phyloP scores from a whole-genome alignment of 306 rosid genomes.

The Sophora flavescens region DNA sequence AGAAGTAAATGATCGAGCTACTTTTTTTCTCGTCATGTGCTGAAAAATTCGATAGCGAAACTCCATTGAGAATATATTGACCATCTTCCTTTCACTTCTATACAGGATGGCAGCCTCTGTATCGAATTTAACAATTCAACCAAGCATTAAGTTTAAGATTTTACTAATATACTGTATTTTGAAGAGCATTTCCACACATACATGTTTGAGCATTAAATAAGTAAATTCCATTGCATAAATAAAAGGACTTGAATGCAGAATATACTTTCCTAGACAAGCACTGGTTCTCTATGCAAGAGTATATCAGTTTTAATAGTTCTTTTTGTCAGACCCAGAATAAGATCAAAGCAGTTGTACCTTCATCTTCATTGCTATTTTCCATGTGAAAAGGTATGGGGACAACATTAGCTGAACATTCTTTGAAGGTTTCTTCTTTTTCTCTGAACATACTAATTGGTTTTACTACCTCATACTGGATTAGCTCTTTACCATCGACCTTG shows the following conservation, averaged over 20 bases:
- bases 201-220: too few species aligned
- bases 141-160: slow-evolving; percentile 43
- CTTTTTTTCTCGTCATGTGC: slow-evolving; percentile 68
- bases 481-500: slow-evolving; percentile 47
- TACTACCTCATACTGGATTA: slow-evolving; percentile 46
- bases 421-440: slow-evolving; percentile 54
- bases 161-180: too few species aligned
- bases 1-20: slow-evolving; percentile 79
- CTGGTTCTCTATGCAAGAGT: slow-evolving; percentile 23
- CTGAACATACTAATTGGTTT: slow-evolving; percentile 49
- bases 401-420: slow-evolving; percentile 43
- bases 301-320: slow-evolving; percentile 25
- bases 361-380: slow-evolving; percentile 52
- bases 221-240: slow-evolving; percentile 12
- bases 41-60: slow-evolving; percentile 58
- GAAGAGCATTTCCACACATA: too few species aligned
- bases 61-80: slow-evolving; percentile 50
- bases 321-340: slow-evolving; percentile 41
- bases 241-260: slow-evolving; percentile 30
- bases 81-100: slow-evolving; percentile 63
- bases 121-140: slow-evolving; percentile 50
- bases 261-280: slow-evolving; percentile 15
- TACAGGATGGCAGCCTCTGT: slow-evolving; percentile 57
- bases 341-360: slow-evolving; percentile 55
- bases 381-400: slow-evolving; percentile 45